Evolutionary conservation across 352 stramenopile species (phyloP), one percentile per base, ranked within the genome.

Genomic region (Globisporangium paddicum): DNA sequence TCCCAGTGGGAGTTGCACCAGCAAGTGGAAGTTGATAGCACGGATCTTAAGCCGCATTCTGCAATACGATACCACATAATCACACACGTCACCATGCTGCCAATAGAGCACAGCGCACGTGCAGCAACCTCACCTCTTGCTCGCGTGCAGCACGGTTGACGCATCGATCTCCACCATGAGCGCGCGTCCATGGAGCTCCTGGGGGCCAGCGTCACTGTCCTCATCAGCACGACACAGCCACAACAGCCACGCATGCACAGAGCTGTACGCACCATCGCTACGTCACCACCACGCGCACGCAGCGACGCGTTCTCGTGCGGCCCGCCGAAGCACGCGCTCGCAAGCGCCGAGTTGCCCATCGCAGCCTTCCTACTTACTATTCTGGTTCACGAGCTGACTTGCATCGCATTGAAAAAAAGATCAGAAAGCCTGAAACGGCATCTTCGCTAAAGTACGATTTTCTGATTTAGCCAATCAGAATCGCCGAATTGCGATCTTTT

Each of bases 1-100:
- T 13, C 40, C 14, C 1, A 87, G 26, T 1, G 75, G 69, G n/a
- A 74, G 18, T 9, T 77, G 57, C 4, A 63, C 60, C 3, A 78
- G 28, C 34, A 57, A 47, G 34, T 68, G 58, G 37, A 67, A 52
- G 25, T 28, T 58, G 19, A 19, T 19, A 14, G 55, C 25, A 18
- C 38, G 26, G 46, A 67, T 51, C 38, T 49, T 51, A 4, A 66
- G 30, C 45, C 40, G 46, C 14, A 54, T 28, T 2, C 59, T 66
- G 38, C 8, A 16, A 34, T 8, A 11, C 25, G 41, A 23, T 19
- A 55, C 16, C 18, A 6, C 18, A 55, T 7, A 3, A 40, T 30
- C 42, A n/a, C 19, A 11, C 11, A 32, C 25, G 10, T 4, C 8
- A n/a, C 16, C 23, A 30, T n/a, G 10, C 5, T 10, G 13, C 5